phyloP scores from a whole-genome alignment of 1,284 basidiomycete species.

The Ustilago tritici region DNA sequence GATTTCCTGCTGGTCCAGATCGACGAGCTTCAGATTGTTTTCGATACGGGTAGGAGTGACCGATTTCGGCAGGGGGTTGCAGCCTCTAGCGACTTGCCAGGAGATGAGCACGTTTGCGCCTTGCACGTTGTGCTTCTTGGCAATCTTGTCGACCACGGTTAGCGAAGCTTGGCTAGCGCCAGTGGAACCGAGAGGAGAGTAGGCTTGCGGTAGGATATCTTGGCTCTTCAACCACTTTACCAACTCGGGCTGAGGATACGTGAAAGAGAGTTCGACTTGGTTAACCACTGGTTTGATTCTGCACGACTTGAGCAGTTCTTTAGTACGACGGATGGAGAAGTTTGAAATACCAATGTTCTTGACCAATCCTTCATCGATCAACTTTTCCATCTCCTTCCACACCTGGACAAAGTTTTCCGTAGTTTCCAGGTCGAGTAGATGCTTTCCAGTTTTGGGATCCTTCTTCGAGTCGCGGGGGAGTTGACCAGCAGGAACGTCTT shows the following conservation, averaged over 20 bases:
- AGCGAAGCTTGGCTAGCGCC: conserved; percentile 52
- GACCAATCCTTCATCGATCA: conserved; percentile 62
- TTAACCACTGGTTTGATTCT: conserved; percentile 62
- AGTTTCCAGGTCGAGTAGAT: conserved; percentile 79
- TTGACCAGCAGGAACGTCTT: conserved; percentile 51
- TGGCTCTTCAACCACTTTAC: conserved; percentile 75
- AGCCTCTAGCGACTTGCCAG: conserved; percentile 62
- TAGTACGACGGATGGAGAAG: conserved; percentile 63
- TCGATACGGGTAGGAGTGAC: conserved; percentile 53
- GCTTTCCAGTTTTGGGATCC: conserved; percentile 66
- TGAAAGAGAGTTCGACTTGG: conserved; percentile 64
- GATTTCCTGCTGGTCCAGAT: conserved; percentile 73
- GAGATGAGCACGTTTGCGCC: conserved; percentile 60
- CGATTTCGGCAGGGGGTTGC: conserved; percentile 58
- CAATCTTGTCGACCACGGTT: conserved; percentile 56
- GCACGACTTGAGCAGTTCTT: conserved; percentile 55
- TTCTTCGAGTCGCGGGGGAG: conserved; percentile 63
- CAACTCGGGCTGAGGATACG: conserved; percentile 80
- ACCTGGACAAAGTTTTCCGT: conserved; percentile 55
- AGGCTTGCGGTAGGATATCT: conserved; percentile 60
- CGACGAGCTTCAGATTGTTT: conserved; percentile 63
- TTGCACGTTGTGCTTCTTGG: conserved; percentile 56
- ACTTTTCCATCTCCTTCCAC: conserved; percentile 60
- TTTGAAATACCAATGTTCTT: conserved; percentile 75
- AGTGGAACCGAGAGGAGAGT: conserved; percentile 61